These are phyloP conservation scores for Musa schizocarpa DNA, from an alignment of 176 grass and related monocot genomes.

Conservation along the genomic window DNA sequence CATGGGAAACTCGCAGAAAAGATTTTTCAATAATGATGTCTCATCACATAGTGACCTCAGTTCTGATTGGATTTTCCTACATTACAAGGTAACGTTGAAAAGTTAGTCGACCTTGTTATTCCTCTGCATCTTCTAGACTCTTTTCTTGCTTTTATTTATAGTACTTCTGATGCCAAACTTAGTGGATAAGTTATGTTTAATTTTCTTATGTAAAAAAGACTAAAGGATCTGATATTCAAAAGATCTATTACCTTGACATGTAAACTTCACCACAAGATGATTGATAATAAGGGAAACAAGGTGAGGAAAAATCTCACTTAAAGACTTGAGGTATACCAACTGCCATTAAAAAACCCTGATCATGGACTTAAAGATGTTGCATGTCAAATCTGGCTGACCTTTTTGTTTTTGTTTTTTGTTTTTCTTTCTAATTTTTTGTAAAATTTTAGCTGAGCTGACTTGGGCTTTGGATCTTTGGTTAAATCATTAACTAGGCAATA, in stretches of 20 bases:
- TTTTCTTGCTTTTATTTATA: neutral
- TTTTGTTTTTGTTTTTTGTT: neutral
- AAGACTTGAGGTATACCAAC: neutral
- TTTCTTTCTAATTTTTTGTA: neutral
- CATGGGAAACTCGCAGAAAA: slow-evolving; percentile 99
- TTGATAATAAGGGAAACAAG: neutral
- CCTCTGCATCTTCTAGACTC: slow-evolving; percentile 10
- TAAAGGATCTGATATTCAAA: too few relatives aligned
- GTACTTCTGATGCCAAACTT: too few relatives aligned
- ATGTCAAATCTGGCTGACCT: neutral
- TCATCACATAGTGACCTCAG: slow-evolving; percentile 92
- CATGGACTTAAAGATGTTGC: neutral
- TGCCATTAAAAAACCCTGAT: neutral
- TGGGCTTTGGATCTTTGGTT: neutral
- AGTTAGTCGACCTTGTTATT: slow-evolving; percentile 21
- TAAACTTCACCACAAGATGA: neutral
- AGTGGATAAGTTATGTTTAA: too few relatives aligned
- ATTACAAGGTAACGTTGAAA: slow-evolving; percentile 54
- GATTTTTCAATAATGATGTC: slow-evolving; percentile 99
- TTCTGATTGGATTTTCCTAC: slow-evolving; percentile 82
- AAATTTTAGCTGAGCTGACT: neutral
- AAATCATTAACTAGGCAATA: too few relatives aligned
- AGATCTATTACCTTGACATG: too few relatives aligned
- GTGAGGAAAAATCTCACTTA: neutral
- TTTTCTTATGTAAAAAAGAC: too few relatives aligned